Base-by-base conservation (phyloP, 1,284 basidiomycete genomes). In the Sutorius eximius region DNA sequence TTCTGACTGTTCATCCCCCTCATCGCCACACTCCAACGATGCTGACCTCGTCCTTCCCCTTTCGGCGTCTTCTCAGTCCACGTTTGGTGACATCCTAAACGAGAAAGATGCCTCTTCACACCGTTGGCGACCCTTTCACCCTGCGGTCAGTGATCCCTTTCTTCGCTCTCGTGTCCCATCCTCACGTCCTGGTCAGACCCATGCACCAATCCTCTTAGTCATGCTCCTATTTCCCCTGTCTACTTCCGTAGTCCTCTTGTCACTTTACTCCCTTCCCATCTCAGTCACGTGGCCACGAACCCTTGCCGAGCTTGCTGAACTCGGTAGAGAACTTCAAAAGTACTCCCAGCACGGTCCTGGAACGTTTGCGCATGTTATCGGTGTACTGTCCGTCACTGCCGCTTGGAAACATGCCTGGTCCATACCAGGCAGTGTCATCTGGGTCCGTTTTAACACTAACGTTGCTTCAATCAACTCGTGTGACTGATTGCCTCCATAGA, bases 351-450 rank as follows among this genome's bases (percentile, higher is more conserved):
- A 86, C 57, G 87, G 87, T 6, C 63, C 75, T 15, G 74, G 71
- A 2, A 81, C 85, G 16, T 76, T 84, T 53, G 78, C 80, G 5
- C 89, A 92, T 69, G 86, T 92, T 44, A 70, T 95, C 44, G 83
- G 79, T n/a, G 91, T 93, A 37, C 80, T 96, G 64, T 85, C 87
- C 36, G 79, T 93, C n/a, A 85, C 89, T 20, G 90, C 91, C 3
- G 77, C 92, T 34, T 96, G 92, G 92, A 95, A 94, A 73, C 93
- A 96, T 70, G 92, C 93, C 8, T 96, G 93, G 93, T 94, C 91
- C 57, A 83, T 96, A 48, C 93, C 93, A 5, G 93, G 93, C 6
- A 93, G 91, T 58, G 92, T 95, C 51, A 80, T 95, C 52, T 87
- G 93, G 84, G 91, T 93, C 12, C 12, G 64, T 62, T 43, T 53